Conservation (phyloP, 2,329 filamentous ascomycete genomes). For the Stenocarpella maydis region DNA sequence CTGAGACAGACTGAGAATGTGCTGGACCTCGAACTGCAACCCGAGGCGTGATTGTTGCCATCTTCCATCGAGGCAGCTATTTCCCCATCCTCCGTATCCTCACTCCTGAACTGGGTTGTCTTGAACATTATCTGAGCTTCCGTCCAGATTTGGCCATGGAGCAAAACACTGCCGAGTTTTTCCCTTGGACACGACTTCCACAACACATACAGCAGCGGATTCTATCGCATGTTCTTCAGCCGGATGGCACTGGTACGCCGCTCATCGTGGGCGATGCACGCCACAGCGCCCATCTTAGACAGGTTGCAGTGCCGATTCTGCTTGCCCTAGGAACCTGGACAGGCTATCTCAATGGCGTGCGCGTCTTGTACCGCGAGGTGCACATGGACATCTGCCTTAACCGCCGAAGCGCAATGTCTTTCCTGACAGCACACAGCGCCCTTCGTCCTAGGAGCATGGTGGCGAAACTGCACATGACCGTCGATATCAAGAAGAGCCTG, state of each 20-base stretch:
- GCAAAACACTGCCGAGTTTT: neutral
- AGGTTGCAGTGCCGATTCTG: constrained; percentile 22
- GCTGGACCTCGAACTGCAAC: constrained; percentile 2
- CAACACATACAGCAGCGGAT: constrained; percentile 17
- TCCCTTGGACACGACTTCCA: constrained; percentile 20
- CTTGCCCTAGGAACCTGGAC: constrained; percentile 25
- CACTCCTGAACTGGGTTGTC: neutral
- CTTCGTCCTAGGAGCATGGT: constrained; percentile 21
- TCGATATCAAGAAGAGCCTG: constrained; percentile 25
- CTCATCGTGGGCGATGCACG: constrained; percentile 8
- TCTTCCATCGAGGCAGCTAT: neutral
- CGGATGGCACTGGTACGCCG: neutral
- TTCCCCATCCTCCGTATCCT: constrained; percentile 5
- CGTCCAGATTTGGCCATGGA: neutral
- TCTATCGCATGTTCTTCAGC: constrained; percentile 11
- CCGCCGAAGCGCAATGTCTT: constrained; percentile 22
- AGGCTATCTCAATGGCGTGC: constrained; percentile 5
- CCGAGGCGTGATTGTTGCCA: neutral
- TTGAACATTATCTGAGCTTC: neutral
- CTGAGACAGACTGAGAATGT: neutral
- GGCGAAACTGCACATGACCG: neutral
- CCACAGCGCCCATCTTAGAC: constrained; percentile 3
- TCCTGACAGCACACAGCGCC: constrained; percentile 15
- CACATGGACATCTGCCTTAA: neutral
- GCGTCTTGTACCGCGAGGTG: constrained; percentile 24